Evolutionary conservation across 2,329 filamentous ascomycete species (phyloP), one percentile per base, ranked within the genome.

Genomic region (Clonostachys sp.): DNA sequence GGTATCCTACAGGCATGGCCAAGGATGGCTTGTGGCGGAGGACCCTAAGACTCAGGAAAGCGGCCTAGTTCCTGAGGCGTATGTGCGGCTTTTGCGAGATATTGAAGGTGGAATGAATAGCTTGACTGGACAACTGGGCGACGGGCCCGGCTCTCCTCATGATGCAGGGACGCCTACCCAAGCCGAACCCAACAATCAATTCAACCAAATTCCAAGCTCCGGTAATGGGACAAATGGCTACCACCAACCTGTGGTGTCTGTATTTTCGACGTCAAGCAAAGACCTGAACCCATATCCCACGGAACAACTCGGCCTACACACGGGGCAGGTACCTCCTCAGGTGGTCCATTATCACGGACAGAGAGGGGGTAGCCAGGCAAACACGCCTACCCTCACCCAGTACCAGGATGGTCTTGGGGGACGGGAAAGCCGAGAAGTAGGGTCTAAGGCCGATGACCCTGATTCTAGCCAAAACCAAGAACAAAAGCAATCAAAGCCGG

Each of bases 1-100:
- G 74, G 91, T 99, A 20, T 95, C 90, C 14, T 99, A 97, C 65
- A 81, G 94, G 41, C 91, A 97, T 62, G 92, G 92, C 14, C 91
- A 97, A 68, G 94, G 94, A 47, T 99, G 94, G 94, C 77, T 99
- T 45, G 94, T 99, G 20, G 94, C 94, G 5, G 89, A 96, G 69
- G 94, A 99, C 60, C 91, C 92, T 12, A 91, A 90, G 65, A 96
- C 91, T 1, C 90, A 83, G 55, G 94, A 99, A 69, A 95, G 90
- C 59, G 94, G 94, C 1, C 77, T 99, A 35, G 94, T 99, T 2
- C 94, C 94, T 0, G 94, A 99, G 67, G 91, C 95, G 66, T 99
- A 97, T 62, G 94, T 99, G 40, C 84, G 94, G 14, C 74, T 99
- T 42, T 77, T 99, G 50, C 84, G 91, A 43, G 91, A 97, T 60